Evolutionary conservation across 108 stramenopile species (phyloP), one percentile per base, ranked within the genome.

Genomic region (Bacterosira constricta): DNA sequence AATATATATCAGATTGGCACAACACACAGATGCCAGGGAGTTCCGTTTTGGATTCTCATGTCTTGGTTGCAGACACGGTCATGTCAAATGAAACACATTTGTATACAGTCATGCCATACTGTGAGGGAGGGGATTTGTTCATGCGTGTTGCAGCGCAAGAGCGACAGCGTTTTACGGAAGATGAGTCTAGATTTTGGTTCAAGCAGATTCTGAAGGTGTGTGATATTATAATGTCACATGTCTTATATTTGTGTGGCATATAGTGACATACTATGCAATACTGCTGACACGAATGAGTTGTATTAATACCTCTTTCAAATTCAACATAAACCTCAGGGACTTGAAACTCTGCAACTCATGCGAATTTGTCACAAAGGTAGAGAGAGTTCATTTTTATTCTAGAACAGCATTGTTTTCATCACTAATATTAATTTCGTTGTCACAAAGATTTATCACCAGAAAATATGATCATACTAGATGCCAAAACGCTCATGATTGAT

Each of bases 391-490:
- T n/a, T n/a, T n/a, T n/a, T n/a, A n/a, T n/a, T n/a, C n/a, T n/a
- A n/a, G n/a, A n/a, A n/a, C n/a, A n/a, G n/a, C n/a, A n/a, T n/a
- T n/a, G n/a, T n/a, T n/a, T n/a, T n/a, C n/a, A n/a, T n/a, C n/a
- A n/a, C n/a, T n/a, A n/a, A n/a, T n/a, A n/a, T n/a, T n/a, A n/a
- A n/a, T n/a, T n/a, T n/a, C n/a, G n/a, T n/a, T n/a, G n/a, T n/a
- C 91, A 92, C 71, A 73, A 86, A 49, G 91, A 92, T 47, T 78
- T 92, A 69, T 88, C 87, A 6, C 76, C 89, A 1, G 91, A 92
- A 74, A 92, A 92, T 65, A 58, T 71, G 13, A 53, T 78, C 15
- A 75, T 92, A 44, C 46, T 89, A 21, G 81, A 90, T 46, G 82
- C 85, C 39, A 85, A 59, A 38, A 76, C 86, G 10, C 52, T 92